Percentiles rank a stretch among this genome's conserved stretches.
phyloP scores from a whole-genome alignment of 2,329 filamentous ascomycete species.

The Verticillium albo-atrum region DNA sequence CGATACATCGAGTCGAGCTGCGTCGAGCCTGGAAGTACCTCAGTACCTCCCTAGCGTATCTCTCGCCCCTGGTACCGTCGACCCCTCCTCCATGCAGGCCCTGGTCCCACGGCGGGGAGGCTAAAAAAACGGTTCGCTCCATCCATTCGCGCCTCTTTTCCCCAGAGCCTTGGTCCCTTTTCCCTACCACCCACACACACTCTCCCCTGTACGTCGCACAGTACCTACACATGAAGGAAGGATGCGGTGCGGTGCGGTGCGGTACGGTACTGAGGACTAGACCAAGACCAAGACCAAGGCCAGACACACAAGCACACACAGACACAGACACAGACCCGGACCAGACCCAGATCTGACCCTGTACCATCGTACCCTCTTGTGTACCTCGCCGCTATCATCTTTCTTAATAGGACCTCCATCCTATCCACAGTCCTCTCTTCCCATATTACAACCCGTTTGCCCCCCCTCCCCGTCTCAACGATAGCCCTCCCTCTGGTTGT shows the following conservation, averaged over 20 bases:
- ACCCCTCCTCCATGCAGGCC: constrained; percentile 15
- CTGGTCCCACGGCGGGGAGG: constrained; percentile 4
- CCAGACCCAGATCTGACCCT: background rate
- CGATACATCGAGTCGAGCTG: too few relatives aligned
- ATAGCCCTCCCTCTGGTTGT: background rate
- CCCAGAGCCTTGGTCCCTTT: constrained; percentile 6
- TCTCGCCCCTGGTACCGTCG: constrained; percentile 3
- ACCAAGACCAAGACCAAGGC: background rate
- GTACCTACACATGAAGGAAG: background rate
- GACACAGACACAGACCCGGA: background rate
- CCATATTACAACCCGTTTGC: constrained; percentile 2
- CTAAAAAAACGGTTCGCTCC: constrained; percentile 10
- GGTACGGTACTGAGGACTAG: background rate
- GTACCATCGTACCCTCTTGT: background rate
- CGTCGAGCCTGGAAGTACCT: background rate
- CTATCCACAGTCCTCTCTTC: constrained; percentile 2
- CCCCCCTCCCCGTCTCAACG: background rate
- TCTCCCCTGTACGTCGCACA: background rate
- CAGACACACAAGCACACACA: too few relatives aligned
- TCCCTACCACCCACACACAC: background rate
- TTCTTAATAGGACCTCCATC: background rate
- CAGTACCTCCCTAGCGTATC: background rate
- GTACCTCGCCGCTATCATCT: background rate
- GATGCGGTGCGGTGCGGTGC: too few relatives aligned
- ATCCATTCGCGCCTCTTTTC: constrained; percentile 11